These are phyloP conservation scores for Adansonia grandidieri DNA, from an alignment of 441 rosid species.

Conservation along the genomic window DNA sequence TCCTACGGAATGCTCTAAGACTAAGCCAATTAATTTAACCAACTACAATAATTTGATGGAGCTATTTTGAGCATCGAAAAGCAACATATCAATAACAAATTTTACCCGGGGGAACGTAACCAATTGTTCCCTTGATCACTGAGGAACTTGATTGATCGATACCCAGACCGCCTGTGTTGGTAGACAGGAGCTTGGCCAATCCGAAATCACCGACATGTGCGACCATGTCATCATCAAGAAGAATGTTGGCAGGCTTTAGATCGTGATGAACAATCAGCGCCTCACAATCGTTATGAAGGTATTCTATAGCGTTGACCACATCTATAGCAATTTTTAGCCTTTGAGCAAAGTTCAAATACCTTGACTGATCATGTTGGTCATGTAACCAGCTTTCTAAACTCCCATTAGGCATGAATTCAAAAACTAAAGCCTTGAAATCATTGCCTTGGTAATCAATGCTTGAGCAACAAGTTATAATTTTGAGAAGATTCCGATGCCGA, in stretches of 20 bases:
- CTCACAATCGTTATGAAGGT: slow-evolving; percentile 38
- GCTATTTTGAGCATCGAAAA: no score
- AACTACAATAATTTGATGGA: no score
- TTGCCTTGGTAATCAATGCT: no score
- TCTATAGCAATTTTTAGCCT: slow-evolving; percentile 36
- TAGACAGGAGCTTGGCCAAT: neutral
- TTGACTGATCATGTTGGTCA: neutral
- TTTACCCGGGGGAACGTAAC: neutral
- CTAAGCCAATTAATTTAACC: neutral
- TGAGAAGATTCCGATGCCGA: no score
- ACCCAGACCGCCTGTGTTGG: neutral
- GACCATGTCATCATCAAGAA: slow-evolving; percentile 25
- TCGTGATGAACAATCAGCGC: slow-evolving; percentile 39
- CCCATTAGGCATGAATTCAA: slow-evolving; percentile 2
- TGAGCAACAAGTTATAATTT: no score
- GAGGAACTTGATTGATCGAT: neutral
- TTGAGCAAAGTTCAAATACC: slow-evolving; percentile 23
- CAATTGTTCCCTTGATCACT: neutral
- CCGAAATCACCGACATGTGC: neutral
- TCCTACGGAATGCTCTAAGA: no score
- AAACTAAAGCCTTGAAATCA: neutral
- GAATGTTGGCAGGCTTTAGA: slow-evolving; percentile 30
- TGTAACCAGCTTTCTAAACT: slow-evolving; percentile 44
- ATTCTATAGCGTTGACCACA: slow-evolving; percentile 46
- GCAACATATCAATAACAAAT: no score